Evolutionary conservation across 2,329 filamentous ascomycete species (phyloP), one percentile per base, ranked within the genome.

Genomic region (Fusarium udum): DNA sequence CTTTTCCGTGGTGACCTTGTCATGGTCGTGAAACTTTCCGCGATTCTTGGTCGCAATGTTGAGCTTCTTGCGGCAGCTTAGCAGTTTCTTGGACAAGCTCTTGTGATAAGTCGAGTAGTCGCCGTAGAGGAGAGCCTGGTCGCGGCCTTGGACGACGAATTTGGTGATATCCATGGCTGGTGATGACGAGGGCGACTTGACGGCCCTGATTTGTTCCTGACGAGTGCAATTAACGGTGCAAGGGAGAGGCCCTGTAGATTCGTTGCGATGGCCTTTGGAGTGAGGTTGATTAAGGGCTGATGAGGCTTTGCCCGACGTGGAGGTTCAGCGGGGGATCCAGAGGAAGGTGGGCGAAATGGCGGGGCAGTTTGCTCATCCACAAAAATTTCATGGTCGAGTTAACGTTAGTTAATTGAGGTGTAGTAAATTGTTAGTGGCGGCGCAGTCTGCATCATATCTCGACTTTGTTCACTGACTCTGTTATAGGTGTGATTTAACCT

Each of bases 91-190:
- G 73, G 92, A 91, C 57, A 97, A 88, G 80, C 94, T 93, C 55
- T 87, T 86, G 78, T 95, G 92, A 82, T 98, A 98, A 64, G 92
- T 92, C 79, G 90, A 90, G 84, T 97, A 95, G 84, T 98, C 95
- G 76, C 95, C 95, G 74, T 96, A 91, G 36, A 97, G 89, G 58
- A 98, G 91, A 42, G 94, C 94, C 78, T 93, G 90, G 81, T 97
- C 93, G 72, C 96, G 89, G 74, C 92, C 91, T 60, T 91, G 90
- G 79, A 95, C 89, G 76, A 98, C 86, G 74, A 94, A 95, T 76
- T 90, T 90, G 64, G 96, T 98, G 83, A 98, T 94, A 74, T 98
- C 94, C 95, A 98, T 98, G 70, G 65, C 45, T 62, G 32, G 49
- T 40, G 14, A 31, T 48, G 58, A 56, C 36, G 16, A 45, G 37